These are phyloP conservation scores for Trypanosoma conorhini DNA, from an alignment of 208 protist species.

Conservation along the genomic window DNA sequence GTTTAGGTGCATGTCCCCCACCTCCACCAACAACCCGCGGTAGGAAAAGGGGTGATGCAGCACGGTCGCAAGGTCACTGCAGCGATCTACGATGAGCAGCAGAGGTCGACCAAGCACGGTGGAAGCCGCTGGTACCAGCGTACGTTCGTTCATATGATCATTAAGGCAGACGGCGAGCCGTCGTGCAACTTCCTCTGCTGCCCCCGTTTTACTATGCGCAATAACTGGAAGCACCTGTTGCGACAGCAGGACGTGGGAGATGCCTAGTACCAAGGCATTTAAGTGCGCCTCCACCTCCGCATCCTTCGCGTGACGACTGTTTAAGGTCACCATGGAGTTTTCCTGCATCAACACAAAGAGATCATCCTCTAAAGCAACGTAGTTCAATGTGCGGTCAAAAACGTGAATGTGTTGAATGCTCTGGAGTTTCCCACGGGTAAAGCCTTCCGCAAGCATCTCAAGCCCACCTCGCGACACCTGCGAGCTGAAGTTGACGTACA, in stretches of 20 bases:
- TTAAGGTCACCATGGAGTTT: constrained; percentile 69
- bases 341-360: constrained; percentile 87
- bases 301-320: constrained; percentile 58
- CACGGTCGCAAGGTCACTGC: constrained; percentile 75
- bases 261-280: constrained; percentile 65
- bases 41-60: constrained; percentile 92
- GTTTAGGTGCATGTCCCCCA: constrained; percentile 83
- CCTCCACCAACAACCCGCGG: constrained; percentile 79
- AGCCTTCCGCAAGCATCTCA: constrained; percentile 67
- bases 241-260: constrained; percentile 84
- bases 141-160: constrained; percentile 75
- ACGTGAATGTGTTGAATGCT: constrained; percentile 83
- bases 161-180: constrained; percentile 63
- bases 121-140: constrained; percentile 52
- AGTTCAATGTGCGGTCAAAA: constrained; percentile 85
- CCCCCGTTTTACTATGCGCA: constrained; percentile 75
- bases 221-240: constrained; percentile 83
- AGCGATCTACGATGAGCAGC: constrained; percentile 82
- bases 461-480: constrained; percentile 67
- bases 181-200: constrained; percentile 77
- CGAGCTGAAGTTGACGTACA: constrained; percentile 90
- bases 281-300: constrained; percentile 77
- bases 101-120: constrained; percentile 73
- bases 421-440: constrained; percentile 46
- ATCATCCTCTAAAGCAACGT: constrained; percentile 81